Percentiles rank a stretch among this genome's conserved stretches.
These are phyloP conservation scores for Penicillium flavigenum DNA, from an alignment of 495 filamentous ascomycete genomes.

Conservation along the genomic window DNA sequence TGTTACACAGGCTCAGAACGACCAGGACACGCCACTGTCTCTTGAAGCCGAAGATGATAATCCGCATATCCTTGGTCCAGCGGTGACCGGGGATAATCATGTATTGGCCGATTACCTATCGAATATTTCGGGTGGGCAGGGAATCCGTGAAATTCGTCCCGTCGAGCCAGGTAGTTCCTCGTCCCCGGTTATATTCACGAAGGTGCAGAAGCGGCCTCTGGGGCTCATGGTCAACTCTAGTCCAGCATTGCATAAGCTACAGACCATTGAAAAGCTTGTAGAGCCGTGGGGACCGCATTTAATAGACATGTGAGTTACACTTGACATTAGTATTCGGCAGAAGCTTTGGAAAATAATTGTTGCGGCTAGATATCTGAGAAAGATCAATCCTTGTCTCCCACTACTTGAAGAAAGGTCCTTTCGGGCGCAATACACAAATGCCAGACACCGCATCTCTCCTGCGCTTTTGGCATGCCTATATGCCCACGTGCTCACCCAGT, in stretches of 20 bases:
- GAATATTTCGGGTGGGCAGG: slow-evolving; percentile 11
- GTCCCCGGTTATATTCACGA: slow-evolving; percentile 11
- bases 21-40: slow-evolving; percentile 13
- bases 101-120: slow-evolving; percentile 14
- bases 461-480: slow-evolving; percentile 13
- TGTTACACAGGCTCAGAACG: not conserved
- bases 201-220: slow-evolving; percentile 17
- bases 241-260: slow-evolving; percentile 16
- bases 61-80: slow-evolving; percentile 11
- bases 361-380: slow-evolving; percentile 7
- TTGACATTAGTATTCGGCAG: slow-evolving; percentile 6
- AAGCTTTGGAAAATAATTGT: not conserved
- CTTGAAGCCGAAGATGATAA: slow-evolving; percentile 14
- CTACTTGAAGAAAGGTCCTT: slow-evolving; percentile 11
- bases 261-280: slow-evolving; percentile 19
- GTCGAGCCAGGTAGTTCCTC: slow-evolving; percentile 11
- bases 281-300: slow-evolving; percentile 14
- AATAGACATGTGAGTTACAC: slow-evolving; percentile 6
- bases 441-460: slow-evolving; percentile 15
- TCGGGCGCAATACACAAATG: slow-evolving; percentile 14
- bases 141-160: slow-evolving; percentile 14
- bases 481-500: slow-evolving; percentile 13
- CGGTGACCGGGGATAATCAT: slow-evolving; percentile 12
- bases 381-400: slow-evolving; percentile 14
- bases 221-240: slow-evolving; percentile 13